Base-by-base conservation (phyloP, 306 rosid species). In the Ormosia emarginata region DNA sequence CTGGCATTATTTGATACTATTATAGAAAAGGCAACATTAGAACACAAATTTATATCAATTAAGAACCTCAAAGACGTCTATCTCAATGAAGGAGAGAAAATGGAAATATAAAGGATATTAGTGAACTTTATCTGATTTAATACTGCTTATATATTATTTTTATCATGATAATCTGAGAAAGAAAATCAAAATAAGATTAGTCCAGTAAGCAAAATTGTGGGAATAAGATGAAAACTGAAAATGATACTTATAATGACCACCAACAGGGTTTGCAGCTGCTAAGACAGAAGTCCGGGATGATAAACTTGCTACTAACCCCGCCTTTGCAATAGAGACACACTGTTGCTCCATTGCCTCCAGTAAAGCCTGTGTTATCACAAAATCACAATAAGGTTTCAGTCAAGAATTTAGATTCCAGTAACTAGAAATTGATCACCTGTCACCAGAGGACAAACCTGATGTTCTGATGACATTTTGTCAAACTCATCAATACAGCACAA, bases 261-360 rank as follows among this genome's bases (percentile, higher is more conserved):
- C 98, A 78, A 81, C 98, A 7, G 98, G 96, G 83, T 95, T 95
- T 70, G 99, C 99, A 58, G 99, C 99, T 0, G 99, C 99, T 75
- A 95, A 82, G 82, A 95, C 92, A 83, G 98, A 89, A 75, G 98
- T 95, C 44, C 98, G 91, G 52, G 98, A 95, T 53, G 97, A 95
- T 82, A 95, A 91, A 92, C 96, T 95, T 85, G 99, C 98, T 79
- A 95, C 97, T 63, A 95, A 81, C 64, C 98, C 99, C 3, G 99
- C 98, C 85, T 95, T 95, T 77, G 98, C 99, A 82, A 95, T 89
- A n/a, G 99, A 95, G 67, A 95, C 98, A 80, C 99, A 89, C 50
- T 95, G 99, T 78, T 95, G 98, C 89, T 95, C 99, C 98, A 93
- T 95, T 78, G 98, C 99, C 89, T 95, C 97, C 70, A 95, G 90